phyloP scores from a whole-genome alignment of 2,329 filamentous ascomycete species.

The Fusarium liriodendri region DNA sequence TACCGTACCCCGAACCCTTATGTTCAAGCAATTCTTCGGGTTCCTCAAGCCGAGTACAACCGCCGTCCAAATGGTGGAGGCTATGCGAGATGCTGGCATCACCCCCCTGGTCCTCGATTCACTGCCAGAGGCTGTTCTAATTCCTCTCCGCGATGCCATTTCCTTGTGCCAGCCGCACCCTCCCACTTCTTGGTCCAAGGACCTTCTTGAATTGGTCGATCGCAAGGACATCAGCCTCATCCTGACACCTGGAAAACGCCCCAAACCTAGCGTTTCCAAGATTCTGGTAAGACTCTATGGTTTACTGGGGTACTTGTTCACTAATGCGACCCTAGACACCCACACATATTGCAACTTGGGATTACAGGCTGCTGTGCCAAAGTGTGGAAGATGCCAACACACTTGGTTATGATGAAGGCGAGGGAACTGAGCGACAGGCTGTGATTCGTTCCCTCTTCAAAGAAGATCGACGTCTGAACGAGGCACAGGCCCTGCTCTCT shows the following conservation, averaged over 20 bases:
- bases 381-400: constrained; percentile 69
- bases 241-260: constrained; percentile 57
- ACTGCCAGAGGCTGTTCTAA: constrained; percentile 84
- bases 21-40: constrained; percentile 76
- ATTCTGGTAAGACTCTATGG: constrained; percentile 53
- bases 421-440: constrained; percentile 84
- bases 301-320: background rate
- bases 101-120: constrained; percentile 78
- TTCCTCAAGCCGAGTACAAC: constrained; percentile 63
- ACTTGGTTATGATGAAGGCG: constrained; percentile 78
- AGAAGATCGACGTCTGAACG: constrained; percentile 89
- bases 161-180: constrained; percentile 86
- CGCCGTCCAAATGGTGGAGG: constrained; percentile 75
- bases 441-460: constrained; percentile 90
- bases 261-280: constrained; percentile 49
- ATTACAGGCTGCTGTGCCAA: constrained; percentile 82
- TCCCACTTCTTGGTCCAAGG: constrained; percentile 78
- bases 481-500: constrained; percentile 87
- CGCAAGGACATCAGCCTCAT: constrained; percentile 83
- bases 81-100: constrained; percentile 78
- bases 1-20: constrained; percentile 74
- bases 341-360: constrained; percentile 75
- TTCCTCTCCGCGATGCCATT: constrained; percentile 85
- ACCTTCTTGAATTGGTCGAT: constrained; percentile 79
- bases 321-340: constrained; percentile 59